Evolutionary conservation across 805 yeast species (phyloP).

Genomic region (Lachancea thermotolerans): DNA sequence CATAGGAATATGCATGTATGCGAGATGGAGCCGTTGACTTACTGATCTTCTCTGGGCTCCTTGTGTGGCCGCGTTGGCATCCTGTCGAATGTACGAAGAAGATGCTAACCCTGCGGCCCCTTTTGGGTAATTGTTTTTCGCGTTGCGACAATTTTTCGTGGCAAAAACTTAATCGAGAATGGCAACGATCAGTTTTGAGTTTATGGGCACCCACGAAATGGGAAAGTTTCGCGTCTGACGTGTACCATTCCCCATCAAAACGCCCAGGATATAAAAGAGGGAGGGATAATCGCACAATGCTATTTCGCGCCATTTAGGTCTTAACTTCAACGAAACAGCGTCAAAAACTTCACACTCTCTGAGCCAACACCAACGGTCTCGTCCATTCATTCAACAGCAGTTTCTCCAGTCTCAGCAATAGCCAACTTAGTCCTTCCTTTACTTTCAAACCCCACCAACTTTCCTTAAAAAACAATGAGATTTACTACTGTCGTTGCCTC

Average conservation of each 20-base stretch:
- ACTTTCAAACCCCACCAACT: not conserved
- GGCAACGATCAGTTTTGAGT: not conserved
- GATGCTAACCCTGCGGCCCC: not conserved
- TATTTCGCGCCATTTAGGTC: not conserved
- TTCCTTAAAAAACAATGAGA: slow-evolving; percentile 6
- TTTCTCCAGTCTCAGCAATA: not conserved
- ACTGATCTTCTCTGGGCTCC: too few relatives aligned
- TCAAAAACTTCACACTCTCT: slow-evolving; percentile 1
- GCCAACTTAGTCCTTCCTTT: slow-evolving; percentile 5
- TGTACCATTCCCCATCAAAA: not conserved
- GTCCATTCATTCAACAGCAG: slow-evolving; percentile 18
- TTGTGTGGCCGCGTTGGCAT: too few relatives aligned
- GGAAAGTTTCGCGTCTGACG: not conserved
- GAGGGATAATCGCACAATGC: too few relatives aligned
- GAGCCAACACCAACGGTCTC: slow-evolving; percentile 21
- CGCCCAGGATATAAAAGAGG: not conserved
- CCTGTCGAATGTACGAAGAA: too few relatives aligned
- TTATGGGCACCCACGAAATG: not conserved
- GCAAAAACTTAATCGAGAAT: not conserved
- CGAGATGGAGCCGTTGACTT: not conserved
- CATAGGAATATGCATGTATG: not conserved
- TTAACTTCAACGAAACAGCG: not conserved
- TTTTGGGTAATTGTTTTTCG: not conserved
- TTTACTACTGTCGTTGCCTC: slow-evolving; percentile 9
- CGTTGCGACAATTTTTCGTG: slow-evolving; percentile 1